These are phyloP conservation scores for Hysterium pulicare DNA, from an alignment of 2,329 filamentous ascomycete genomes.

Conservation along the genomic window DNA sequence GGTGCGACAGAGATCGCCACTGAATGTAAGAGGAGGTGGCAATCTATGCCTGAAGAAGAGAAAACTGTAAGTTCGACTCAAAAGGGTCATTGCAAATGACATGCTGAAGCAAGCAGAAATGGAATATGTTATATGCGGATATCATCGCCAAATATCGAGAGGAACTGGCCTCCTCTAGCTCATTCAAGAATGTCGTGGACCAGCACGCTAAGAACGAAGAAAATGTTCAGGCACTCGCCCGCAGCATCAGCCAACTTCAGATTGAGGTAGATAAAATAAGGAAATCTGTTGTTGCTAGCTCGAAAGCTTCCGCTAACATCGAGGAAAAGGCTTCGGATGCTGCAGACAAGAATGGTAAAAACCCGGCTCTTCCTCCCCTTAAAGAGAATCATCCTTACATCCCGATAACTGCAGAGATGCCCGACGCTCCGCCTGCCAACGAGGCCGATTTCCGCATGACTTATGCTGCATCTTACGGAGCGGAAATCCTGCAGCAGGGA, in stretches of 20 bases:
- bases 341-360: slow-evolving; percentile 15
- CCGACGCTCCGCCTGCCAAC: slow-evolving; percentile 25
- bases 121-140: slow-evolving; percentile 40
- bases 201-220: slow-evolving; percentile 38
- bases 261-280: slow-evolving; percentile 39
- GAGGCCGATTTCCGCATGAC: slow-evolving; percentile 49
- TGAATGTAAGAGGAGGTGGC: slow-evolving; percentile 40
- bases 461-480: slow-evolving; percentile 47
- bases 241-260: slow-evolving; percentile 40
- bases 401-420: slow-evolving; percentile 16
- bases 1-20: slow-evolving; percentile 40
- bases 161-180: slow-evolving; percentile 34
- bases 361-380: slow-evolving; percentile 17
- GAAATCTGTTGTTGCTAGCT: slow-evolving; percentile 2
- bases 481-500: slow-evolving; percentile 48
- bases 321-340: slow-evolving; percentile 11
- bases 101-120: slow-evolving; percentile 32
- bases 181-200: slow-evolving; percentile 35
- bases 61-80: slow-evolving; percentile 26
- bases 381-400: slow-evolving; percentile 22
- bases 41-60: slow-evolving; percentile 37
- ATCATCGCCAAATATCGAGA: slow-evolving; percentile 39
- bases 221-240: slow-evolving; percentile 37
- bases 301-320: slow-evolving; percentile 21
- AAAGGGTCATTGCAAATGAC: background rate